Evolutionary conservation across 1,284 basidiomycete species (phyloP).

Genomic region (Xanthoconium separans): DNA sequence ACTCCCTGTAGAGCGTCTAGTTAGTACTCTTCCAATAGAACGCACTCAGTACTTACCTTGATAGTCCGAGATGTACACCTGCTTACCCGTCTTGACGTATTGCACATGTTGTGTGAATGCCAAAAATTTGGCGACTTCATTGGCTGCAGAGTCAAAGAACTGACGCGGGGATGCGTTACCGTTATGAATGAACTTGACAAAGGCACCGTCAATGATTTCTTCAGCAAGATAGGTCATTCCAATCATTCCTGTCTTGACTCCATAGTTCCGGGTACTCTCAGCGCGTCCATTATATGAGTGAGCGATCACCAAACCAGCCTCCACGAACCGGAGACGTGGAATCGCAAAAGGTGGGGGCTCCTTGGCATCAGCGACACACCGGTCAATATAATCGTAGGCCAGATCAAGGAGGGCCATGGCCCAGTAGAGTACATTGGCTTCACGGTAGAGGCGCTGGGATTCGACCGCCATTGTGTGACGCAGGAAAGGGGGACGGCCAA

Average conservation of each 20-base stretch:
- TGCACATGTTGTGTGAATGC: background rate
- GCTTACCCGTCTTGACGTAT: background rate
- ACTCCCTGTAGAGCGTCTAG: too few species aligned
- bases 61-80: background rate
- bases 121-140: background rate
- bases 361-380: background rate
- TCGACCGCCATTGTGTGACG: background rate
- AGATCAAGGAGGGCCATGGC: background rate
- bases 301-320: background rate
- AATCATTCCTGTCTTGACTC: background rate
- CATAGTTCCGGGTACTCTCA: background rate
- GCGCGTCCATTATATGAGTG: background rate
- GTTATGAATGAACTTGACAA: background rate
- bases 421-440: background rate
- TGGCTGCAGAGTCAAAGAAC: background rate
- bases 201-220: background rate
- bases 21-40: too few species aligned
- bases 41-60: background rate
- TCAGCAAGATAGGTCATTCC: background rate
- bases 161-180: background rate
- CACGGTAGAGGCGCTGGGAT: background rate
- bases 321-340: background rate
- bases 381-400: background rate
- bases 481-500: background rate
- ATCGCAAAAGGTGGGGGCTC: background rate